Base-by-base conservation (phyloP, 805 yeast genomes). In the Tetrapisispora taiwanensis region DNA sequence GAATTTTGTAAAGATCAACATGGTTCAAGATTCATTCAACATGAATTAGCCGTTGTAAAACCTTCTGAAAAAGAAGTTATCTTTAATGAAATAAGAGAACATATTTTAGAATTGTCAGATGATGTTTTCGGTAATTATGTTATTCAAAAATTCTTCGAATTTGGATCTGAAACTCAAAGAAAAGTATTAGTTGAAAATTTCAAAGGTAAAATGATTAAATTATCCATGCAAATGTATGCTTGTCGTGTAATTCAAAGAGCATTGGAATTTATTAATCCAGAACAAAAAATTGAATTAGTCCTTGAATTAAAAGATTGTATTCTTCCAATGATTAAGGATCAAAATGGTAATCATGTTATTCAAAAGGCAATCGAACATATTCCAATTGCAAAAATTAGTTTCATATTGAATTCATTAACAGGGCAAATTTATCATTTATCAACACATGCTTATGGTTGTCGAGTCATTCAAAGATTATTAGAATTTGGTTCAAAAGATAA, bases 51-150 rank as follows among this genome's bases (percentile, higher is more conserved):
- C 13, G 63, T 62, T 7, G 80, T 94, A 0, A 51, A 73, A 8
- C 68, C 68, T n/a, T 81, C 76, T 19, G 90, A 86, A 55, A 84
- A 81, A 54, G 94, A 84, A 55, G 78, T 75, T 15, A 76, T 92
- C 17, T 89, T 90, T 67, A 80, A 80, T 50, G 97, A 89, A 64
- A 79, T 92, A 31, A 70, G 88, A 55, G 81, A 78, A 20, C 75
- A 78, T 49, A 75, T 89, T 4, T 71, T 81, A 45, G 88, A 82
- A 44, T 69, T 92, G 49, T 84, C 89, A 82, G 87, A 94, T 15
- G 98, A 92, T 68, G 98, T 92, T 8, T 92, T 92, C 66, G 99
- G 99, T 46, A 92, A 92, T 63, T 92, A 92, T 60, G 97, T 92
- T 24, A 85, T 92, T 45, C 99, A 92, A 65, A 89, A 90, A 63